Base-by-base conservation (phyloP, 805 yeast genomes). In the Ogataea dorogensis region DNA sequence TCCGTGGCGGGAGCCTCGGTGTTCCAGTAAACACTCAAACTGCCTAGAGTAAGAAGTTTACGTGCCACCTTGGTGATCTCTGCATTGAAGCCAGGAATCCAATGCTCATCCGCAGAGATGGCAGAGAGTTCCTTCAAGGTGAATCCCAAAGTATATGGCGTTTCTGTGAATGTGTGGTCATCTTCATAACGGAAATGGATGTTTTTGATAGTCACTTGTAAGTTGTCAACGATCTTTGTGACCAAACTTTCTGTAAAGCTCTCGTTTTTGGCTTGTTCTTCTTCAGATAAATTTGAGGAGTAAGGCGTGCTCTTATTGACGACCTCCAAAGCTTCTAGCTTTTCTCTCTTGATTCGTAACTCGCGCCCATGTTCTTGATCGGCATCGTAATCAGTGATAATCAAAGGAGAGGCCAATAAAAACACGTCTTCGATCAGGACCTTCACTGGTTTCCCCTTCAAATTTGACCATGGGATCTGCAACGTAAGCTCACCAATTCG, bases 381-480 rank as follows among this genome's bases (percentile, higher is more conserved):
- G 3, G 67, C 56, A 47, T 79, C 71, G 44, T 65, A 73, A 11
- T 73, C 77, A 11, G 73, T 71, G 24, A 75, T 65, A 4, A 78
- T 60, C 14, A 79, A 77, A 2, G 98, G 96, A 2, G 81, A 67
- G 1, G 94, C 94, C 22, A 94, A 67, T 17, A 93, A 56, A 50
- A 81, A 88, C 9, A 88, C 91, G 56, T 93, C 93, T 50, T 93
- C 91, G 40, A 93, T 82, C 9, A 77, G 67, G 10, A 93, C 75
- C 56, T 86, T 86, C 6, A 91, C 98, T 0, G 99, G 98, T 53
- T 89, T 86, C 14, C 85, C 80, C 55, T 89, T 89, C 46, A 94
- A 67, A 54, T 88, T 93, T 1, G 97, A 82, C 97, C 98, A 94
- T 0, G 99, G 98, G 24, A 93, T 91, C 55, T 86, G 96, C 36